Evolutionary conservation across 106 monocot species (phyloP).

Genomic region (Ottelia alismoides): DNA sequence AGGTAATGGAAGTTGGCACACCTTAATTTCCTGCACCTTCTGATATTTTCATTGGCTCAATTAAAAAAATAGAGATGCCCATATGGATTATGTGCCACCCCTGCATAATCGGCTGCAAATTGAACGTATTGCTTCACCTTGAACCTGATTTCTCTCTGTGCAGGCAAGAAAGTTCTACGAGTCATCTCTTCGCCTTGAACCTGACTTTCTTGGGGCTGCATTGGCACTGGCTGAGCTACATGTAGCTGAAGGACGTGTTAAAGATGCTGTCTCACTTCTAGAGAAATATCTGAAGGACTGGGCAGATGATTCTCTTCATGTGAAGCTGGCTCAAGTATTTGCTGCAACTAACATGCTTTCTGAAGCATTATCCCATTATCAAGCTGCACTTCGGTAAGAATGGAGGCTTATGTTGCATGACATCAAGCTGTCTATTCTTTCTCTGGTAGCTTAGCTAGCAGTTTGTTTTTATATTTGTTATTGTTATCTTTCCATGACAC

Average conservation of each 20-base stretch:
- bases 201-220: conserved; percentile 80
- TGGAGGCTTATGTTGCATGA: too few species aligned
- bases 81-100: too few species aligned
- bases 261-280: conserved; percentile 84
- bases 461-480: too few species aligned
- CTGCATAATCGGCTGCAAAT: too few species aligned
- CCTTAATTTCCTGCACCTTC: too few species aligned
- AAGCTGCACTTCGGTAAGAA: conserved; percentile 87
- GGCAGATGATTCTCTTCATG: conserved; percentile 91
- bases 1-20: too few species aligned
- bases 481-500: too few species aligned
- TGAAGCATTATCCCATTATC: conserved; percentile 91
- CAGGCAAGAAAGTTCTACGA: conserved; percentile 98
- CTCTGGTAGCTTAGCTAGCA: too few species aligned
- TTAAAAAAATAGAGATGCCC: too few species aligned
- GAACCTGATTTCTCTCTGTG: not conserved
- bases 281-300: conserved; percentile 90
- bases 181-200: conserved; percentile 86
- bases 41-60: too few species aligned
- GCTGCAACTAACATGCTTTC: conserved; percentile 79
- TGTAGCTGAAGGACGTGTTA: conserved; percentile 73
- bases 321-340: conserved; percentile 95
- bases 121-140: too few species aligned
- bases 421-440: too few species aligned
- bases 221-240: conserved; percentile 93